Evolutionary conservation across 257 asterid species (phyloP), one percentile per base, ranked within the genome.

Genomic region (Ophiorrhiza pumila): DNA sequence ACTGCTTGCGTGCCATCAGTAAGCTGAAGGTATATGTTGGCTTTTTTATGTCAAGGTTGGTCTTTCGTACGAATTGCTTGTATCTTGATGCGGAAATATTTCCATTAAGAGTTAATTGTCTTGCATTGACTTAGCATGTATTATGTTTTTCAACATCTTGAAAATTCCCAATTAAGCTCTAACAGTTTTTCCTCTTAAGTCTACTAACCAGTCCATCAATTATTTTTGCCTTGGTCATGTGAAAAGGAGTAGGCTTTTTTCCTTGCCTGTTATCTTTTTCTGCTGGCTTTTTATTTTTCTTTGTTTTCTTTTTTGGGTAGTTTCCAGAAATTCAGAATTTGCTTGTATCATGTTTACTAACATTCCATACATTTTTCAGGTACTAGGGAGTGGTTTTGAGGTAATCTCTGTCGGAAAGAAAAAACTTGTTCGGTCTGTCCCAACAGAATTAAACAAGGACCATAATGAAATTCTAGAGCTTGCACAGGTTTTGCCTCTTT

Each of bases 391-490:
- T 69, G 99, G 99, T 75, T 95, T 89, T 73, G 99, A 95, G 90
- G 97, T 95, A 59, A 92, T 95, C 66, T 86, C 96, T 70, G 84
- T 92, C 35, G 97, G 96, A 77, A 95, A 90, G 82, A 90, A 77
- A 85, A 95, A 92, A 84, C 97, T 95, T 50, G 87, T 95, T 55
- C 84, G 98, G 35, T 95, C 97, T 68, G 99, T 95, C 78, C 98
- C 99, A n/a, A 95, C 99, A 2, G 99, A 95, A 78, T 56, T 95
- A 86, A 95, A 95, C 78, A 92, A 86, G 84, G 99, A 95, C 82
- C 99, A 92, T 80, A 95, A 95, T 71, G 98, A 92, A 81, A 89
- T 95, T 55, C 79, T 95, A 72, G 99, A 95, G 94, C 88, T 92
- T 49, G 98, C 99, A 2, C 99, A 94, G 99, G 97, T 94, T 80